Base-by-base conservation (phyloP, 331 rosid genomes). In the Acacia concinna region DNA sequence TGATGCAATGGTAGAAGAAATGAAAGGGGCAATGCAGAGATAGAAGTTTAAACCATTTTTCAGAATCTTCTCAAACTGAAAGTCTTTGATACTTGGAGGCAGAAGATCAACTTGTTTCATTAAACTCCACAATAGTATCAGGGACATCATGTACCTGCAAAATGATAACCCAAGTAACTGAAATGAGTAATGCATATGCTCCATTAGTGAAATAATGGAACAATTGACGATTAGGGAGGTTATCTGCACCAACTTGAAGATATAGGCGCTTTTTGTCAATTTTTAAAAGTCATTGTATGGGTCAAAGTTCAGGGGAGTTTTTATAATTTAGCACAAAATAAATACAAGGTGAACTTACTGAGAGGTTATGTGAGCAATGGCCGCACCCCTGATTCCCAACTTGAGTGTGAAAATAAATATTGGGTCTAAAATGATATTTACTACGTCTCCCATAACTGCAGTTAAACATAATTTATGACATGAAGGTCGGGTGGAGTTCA, bases 351-450 rank as follows among this genome's bases (percentile, higher is more conserved):
- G 63, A 81, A 81, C 92, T 77, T 81, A 92, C 97, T 90, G 97
- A 17, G 97, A 90, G 75, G 86, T 84, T 41, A 92, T 85, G 78
- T 92, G 97, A 1, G 97, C 89, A 73, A 88, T 88, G 77, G 97
- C 97, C 7, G 97, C 97, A 14, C 97, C 97, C n/a, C 76, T 74
- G 77, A 90, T 84, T 62, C 97, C 97, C 57, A 92, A 62, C 63
- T 32, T 81, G 37, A 88, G 54, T 47, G 80, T 47, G 28, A 92
- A 88, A 32, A 92, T 92, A 31, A 92, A 82, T 62, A 92, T 30
- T 8, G 88, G 85, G 78, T 92, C 94, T 38, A 92, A 79, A 73
- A 85, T 75, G 68, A 92, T 86, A 77, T 92, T 92, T 73, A 90
- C 59, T 77, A 54, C 60, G 83, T 90, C 94, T 84, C 94, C 97